phyloP scores from a whole-genome alignment of 352 stramenopile species.

The Phytophthora sp. region DNA sequence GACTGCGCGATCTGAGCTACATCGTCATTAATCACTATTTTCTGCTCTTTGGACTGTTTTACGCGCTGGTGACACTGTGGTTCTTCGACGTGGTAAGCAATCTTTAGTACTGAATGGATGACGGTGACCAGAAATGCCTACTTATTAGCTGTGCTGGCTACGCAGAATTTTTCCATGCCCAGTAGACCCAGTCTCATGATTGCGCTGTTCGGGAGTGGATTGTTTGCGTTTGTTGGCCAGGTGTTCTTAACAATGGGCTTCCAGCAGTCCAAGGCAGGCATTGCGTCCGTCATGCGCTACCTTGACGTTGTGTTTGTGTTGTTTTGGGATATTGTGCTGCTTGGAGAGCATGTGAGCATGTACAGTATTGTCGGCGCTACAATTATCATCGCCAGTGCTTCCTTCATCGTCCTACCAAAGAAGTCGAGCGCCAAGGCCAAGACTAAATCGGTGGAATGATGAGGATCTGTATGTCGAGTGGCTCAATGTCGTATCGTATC shows the following conservation, averaged over 20 bases:
- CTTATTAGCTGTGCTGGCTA: too few species aligned
- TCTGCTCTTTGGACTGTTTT: conserved; percentile 37
- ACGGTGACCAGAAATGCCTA: too few species aligned
- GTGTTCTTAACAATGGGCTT: conserved; percentile 77
- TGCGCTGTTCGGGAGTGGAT: conserved; percentile 48
- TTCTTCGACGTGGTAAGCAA: conserved; percentile 40
- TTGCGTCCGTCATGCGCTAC: conserved; percentile 81
- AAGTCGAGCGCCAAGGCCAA: conserved; percentile 9
- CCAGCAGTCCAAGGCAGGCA: conserved; percentile 75
- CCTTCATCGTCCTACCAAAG: conserved; percentile 56
- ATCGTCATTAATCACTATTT: conserved; percentile 51
- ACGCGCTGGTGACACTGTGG: conserved; percentile 33
- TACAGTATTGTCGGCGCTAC: conserved; percentile 61
- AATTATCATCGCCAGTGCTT: conserved; percentile 65
- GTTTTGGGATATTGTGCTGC: conserved; percentile 60
- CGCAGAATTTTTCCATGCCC: conserved; percentile 42
- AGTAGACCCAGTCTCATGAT: conserved; percentile 39
- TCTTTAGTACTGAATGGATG: not conserved
- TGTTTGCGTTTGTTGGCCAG: conserved; percentile 68
- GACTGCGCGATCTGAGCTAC: conserved; percentile 49
- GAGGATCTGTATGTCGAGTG: not conserved
- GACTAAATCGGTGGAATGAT: conserved; percentile 24
- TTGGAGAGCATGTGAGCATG: conserved; percentile 59
- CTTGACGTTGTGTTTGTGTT: conserved; percentile 79
- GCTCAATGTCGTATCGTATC: not conserved